Base-by-base conservation (phyloP, 2,329 filamentous ascomycete species). In the Clathrospora elynae region DNA sequence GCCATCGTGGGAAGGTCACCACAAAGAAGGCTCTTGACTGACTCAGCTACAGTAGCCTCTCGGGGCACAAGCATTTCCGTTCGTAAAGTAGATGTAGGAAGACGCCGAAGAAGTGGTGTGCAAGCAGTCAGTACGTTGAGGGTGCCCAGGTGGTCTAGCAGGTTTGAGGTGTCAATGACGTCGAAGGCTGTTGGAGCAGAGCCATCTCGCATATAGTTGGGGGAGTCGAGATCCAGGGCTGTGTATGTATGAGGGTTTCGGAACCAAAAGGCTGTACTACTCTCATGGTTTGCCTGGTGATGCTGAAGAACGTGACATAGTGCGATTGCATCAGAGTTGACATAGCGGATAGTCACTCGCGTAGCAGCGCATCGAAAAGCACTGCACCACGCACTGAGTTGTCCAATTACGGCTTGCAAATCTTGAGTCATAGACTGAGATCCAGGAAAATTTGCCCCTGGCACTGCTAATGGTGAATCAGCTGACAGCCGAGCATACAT, bases 141-240 rank as follows among this genome's bases (percentile, higher is more conserved):
- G 8, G 59, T 43, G 12, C 76, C 77, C 6, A 75, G 13, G 35
- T 73, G 67, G 42, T 78, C 75, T 2, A 67, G 57, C 8, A 80
- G 61, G 37, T 75, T 76, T 39, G 61, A 80, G 0, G 79, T 81
- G 47, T 85, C 80, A 41, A 85, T 78, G 3, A 78, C 67, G 53
- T 83, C 75, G 51, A 84, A 85, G 4, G 40, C 30, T 4, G 50
- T 62, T 0, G 78, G 75, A 1, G 70, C 75, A 10, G 41, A 35
- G 2, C 59, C 57, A 13, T 34, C 26, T 12, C 33, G n/a, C 4
- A 3, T 11, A 49, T 82, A 82, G 3, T 71, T 68, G 1, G 45
- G 47, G 2, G 58, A 32, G 33, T 80, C 73, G 4, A 84, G 66
- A 2, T 61, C 43, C 3, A 82, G 58, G 1, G 64, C 53, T 6